These are phyloP conservation scores for Mortierella sp. DNA, from an alignment of 371 early-diverging fungal species.

Conservation along the genomic window DNA sequence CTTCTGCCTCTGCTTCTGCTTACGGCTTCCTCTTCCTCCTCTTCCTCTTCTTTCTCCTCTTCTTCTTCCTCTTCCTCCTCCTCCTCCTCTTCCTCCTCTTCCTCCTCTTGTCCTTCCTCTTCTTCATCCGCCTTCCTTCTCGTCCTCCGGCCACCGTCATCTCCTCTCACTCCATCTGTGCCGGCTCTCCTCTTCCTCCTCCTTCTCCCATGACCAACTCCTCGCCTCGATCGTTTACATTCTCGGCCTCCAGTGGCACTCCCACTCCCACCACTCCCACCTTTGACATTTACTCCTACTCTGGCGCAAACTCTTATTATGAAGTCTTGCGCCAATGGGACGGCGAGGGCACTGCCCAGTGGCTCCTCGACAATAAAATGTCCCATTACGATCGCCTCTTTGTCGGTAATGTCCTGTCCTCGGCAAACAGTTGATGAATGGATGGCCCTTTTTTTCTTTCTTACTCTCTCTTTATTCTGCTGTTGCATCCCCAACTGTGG, in stretches of 20 bases:
- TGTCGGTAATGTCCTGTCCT: conserved; percentile 62
- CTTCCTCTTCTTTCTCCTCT: neutral
- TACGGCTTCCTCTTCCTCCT: too few species aligned
- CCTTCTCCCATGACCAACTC: conserved; percentile 37
- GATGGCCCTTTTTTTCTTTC: neutral
- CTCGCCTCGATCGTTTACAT: conserved; percentile 51
- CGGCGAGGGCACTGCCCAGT: conserved; percentile 73
- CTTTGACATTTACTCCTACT: conserved; percentile 50
- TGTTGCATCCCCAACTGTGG: neutral
- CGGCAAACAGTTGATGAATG: too few species aligned
- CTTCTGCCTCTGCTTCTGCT: too few species aligned
- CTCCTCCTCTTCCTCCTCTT: neutral
- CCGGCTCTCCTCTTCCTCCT: neutral
- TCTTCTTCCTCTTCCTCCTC: neutral
- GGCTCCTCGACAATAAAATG: conserved; percentile 80
- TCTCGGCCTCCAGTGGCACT: conserved; percentile 50
- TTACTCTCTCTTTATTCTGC: neutral
- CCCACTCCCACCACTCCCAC: conserved; percentile 67
- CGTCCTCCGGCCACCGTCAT: neutral
- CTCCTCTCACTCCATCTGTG: neutral
- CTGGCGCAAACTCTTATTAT: conserved; percentile 53
- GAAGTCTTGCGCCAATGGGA: conserved; percentile 76
- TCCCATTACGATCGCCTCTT: conserved; percentile 74
- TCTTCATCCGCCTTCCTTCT: neutral
- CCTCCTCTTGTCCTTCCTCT: neutral